Evolutionary conservation across 2,329 filamentous ascomycete species (phyloP), one percentile per base, ranked within the genome.

Genomic region (Stagonosporopsis rhizophila): DNA sequence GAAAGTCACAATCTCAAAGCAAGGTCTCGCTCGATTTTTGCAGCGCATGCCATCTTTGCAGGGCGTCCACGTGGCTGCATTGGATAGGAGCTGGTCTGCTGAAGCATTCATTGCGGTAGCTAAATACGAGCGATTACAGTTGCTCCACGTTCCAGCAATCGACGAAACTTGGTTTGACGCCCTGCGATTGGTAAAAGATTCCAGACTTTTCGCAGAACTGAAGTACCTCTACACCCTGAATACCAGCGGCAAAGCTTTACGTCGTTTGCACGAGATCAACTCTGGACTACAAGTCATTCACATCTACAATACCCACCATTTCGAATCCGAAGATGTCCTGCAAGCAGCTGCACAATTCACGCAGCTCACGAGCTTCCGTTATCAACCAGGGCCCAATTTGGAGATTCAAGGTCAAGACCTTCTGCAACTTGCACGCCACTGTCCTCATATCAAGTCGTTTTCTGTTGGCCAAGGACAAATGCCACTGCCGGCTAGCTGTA

Each of bases 1-100:
- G 12, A 41, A 52, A 2, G 50, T 40, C 1, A 40, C 25, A 20
- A 46, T 52, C 8, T 39, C 50, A 1, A 46, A 35, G n/a, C 2
- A 40, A 7, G 50, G 27, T n/a, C 41, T 52, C 9, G 27, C 27
- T 46, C 27, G 42, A 19, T 52, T 52, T 15, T 20, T 45, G 20
- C 20, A 19, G 8, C 40, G 23, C 6, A 46, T 52, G 50, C 23
- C 42, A 8, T 34, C 19, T 27, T 28, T 52, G 11, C 27, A 27
- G 32, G 41, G 35, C 6, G 32, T 52, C 0, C 42, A 52, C 27
- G 28, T 52, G 7, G 50, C 42, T 32, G 35, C 35, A 11, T 27
- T 46, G 27, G 42, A 41, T 12, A 23, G 20, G 6, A 32, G 42
- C 17, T 52, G 41, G 50, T 45, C 50, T 2, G 27, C 20, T 4